Evolutionary conservation across 1,284 basidiomycete genomes (phyloP), one percentile per base, ranked within the genome.

Genomic region (Melanopsichium pennsylvanicum): DNA sequence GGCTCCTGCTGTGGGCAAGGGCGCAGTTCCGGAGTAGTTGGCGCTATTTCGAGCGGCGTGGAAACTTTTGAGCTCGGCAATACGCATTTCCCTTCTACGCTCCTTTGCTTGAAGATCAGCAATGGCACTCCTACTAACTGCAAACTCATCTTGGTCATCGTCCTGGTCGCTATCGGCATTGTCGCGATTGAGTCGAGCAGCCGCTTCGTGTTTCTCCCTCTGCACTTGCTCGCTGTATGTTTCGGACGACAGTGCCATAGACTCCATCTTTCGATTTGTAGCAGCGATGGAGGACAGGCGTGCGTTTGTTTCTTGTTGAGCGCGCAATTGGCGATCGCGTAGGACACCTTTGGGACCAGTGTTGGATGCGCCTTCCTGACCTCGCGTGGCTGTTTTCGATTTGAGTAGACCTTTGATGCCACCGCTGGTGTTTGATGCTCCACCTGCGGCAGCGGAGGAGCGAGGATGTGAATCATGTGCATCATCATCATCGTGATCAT

Each of bases 311-410:
- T 70, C 36, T 9, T 62, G 57, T 27, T 50, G 43, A 4, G 50
- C 66, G 6, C 51, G 44, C 6, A 59, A 36, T 39, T 56, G 48
- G 16, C 48, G 62, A 51, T 76, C 74, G 11, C 57, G 54, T 15
- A 72, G 34, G 13, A 76, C 74, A 22, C 74, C 74, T 39, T 76
- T 76, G 25, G 70, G 72, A 7, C 74, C 74, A 7, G 74, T 76
- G 19, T 73, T 56, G 48, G 52, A 42, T 0, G 70, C 69, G 4
- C 67, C 67, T 9, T 56, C 51, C 16, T 41, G 43, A 12, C 55
- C 59, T 10, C 60, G 46, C 3, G 40, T 57, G 8, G 55, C 47
- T 4, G 56, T 49, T 3, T 44, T 44, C 4, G 52, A 60, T 26
- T 44, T 39, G 23, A 33, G 29, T 13, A 52, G 41, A 12, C 51